Conservation (phyloP, 2,329 filamentous ascomycete genomes). For the Conoideocrella luteorostrata region DNA sequence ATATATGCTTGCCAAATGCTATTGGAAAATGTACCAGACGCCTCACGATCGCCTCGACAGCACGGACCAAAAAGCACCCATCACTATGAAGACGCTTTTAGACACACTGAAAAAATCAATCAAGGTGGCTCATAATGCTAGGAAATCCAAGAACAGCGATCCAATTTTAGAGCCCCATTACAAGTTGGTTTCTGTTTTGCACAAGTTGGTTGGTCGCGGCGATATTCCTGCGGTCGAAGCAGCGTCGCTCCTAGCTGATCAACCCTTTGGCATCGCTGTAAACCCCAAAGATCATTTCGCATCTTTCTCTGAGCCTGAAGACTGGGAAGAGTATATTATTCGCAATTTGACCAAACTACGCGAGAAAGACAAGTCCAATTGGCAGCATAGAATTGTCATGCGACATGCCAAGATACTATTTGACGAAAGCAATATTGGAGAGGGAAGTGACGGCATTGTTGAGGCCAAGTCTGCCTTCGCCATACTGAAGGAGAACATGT, state of each 20-base stretch:
- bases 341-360: constrained; percentile 44
- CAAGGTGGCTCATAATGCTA: constrained; percentile 41
- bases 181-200: constrained; percentile 74
- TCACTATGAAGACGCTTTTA: constrained; percentile 35
- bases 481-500: constrained; percentile 66
- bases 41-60: constrained; percentile 35
- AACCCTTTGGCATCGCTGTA: constrained; percentile 41
- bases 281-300: constrained; percentile 28
- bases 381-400: constrained; percentile 88
- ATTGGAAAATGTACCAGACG: constrained; percentile 58
- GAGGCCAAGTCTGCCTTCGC: constrained; percentile 74
- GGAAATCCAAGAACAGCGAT: constrained; percentile 57
- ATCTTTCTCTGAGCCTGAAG: constrained; percentile 41
- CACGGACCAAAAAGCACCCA: constrained; percentile 30
- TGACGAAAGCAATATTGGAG: constrained; percentile 30
- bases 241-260: constrained; percentile 46
- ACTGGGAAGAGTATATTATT: constrained; percentile 52
- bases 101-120: constrained; percentile 45
- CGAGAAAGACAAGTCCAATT: constrained; percentile 83
- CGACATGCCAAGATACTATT: constrained; percentile 58
- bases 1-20: constrained; percentile 56
- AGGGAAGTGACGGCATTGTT: constrained; percentile 42
- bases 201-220: constrained; percentile 65
- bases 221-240: constrained; percentile 43
- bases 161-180: constrained; percentile 88